These are phyloP conservation scores for Arabidopsis arenosa DNA, from an alignment of 345 rosid species.

Conservation along the genomic window DNA sequence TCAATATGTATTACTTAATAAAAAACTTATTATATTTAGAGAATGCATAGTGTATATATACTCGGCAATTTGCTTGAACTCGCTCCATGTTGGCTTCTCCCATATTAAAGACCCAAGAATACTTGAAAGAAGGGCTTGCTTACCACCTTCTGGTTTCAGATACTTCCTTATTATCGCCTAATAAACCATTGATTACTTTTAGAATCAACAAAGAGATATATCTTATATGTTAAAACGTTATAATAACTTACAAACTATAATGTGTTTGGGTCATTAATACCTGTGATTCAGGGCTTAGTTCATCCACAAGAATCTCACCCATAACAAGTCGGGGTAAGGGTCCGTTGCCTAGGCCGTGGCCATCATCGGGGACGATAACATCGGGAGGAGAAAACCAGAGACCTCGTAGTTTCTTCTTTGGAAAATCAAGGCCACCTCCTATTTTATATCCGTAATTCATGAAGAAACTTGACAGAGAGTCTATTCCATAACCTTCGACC, in stretches of 20 bases:
- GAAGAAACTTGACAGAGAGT: conserved; percentile 73
- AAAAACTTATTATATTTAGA: no score
- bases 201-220: not conserved
- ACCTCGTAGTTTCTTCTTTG: conserved; percentile 77
- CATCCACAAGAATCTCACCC: conserved; percentile 83
- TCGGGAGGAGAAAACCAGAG: conserved; percentile 87
- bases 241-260: not conserved
- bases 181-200: conserved; percentile 20
- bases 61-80: conserved; percentile 80
- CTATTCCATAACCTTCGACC: conserved; percentile 81
- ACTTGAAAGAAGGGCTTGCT: conserved; percentile 79
- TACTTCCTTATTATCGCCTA: conserved; percentile 80
- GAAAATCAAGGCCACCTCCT: conserved; percentile 71
- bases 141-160: conserved; percentile 54
- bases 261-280: conserved; percentile 40
- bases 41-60: conserved; percentile 19
- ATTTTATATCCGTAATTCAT: conserved; percentile 77
- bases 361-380: conserved; percentile 43
- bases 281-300: conserved; percentile 70
- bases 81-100: conserved; percentile 71
- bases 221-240: conserved; percentile 26
- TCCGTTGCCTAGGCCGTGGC: conserved; percentile 60
- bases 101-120: conserved; percentile 75
- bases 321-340: conserved; percentile 83
- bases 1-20: no score